Evolutionary conservation across 768 basidiomycete species (phyloP).

Genomic region (Tulasnella sp.): DNA sequence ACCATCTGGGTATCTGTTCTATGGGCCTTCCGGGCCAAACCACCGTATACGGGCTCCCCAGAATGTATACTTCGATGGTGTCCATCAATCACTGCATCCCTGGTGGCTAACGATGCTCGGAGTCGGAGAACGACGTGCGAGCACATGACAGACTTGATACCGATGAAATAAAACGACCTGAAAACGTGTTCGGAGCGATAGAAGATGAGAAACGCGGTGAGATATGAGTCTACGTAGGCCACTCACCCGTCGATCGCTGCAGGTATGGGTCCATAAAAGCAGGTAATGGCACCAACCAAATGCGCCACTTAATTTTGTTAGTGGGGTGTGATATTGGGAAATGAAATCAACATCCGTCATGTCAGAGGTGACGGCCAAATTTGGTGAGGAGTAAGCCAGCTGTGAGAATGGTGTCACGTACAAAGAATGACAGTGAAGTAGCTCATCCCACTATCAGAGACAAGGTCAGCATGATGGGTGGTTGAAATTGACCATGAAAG

Average conservation of each 20-base stretch:
- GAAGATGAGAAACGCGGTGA: background rate
- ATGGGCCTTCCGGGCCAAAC: too few species aligned
- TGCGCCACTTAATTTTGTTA: too few species aligned
- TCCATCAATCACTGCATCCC: background rate
- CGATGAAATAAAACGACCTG: background rate
- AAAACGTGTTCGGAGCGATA: background rate
- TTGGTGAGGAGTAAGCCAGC: background rate
- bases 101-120: background rate
- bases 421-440: constrained; percentile 6
- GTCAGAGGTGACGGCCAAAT: background rate
- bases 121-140: constrained; percentile 8
- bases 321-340: background rate
- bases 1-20: too few species aligned
- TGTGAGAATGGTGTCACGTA: background rate
- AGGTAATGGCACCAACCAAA: background rate
- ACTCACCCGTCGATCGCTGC: background rate
- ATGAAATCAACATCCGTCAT: background rate
- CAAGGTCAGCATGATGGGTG: too few species aligned
- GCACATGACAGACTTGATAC: constrained; percentile 9
- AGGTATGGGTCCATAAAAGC: background rate
- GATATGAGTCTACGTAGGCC: background rate
- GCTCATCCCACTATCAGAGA: background rate
- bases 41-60: too few species aligned
- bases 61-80: background rate
- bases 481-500: too few species aligned